Evolutionary conservation across 2,329 filamentous ascomycete genomes (phyloP), one percentile per base, ranked within the genome.

Genomic region (Truncatella angustata): DNA sequence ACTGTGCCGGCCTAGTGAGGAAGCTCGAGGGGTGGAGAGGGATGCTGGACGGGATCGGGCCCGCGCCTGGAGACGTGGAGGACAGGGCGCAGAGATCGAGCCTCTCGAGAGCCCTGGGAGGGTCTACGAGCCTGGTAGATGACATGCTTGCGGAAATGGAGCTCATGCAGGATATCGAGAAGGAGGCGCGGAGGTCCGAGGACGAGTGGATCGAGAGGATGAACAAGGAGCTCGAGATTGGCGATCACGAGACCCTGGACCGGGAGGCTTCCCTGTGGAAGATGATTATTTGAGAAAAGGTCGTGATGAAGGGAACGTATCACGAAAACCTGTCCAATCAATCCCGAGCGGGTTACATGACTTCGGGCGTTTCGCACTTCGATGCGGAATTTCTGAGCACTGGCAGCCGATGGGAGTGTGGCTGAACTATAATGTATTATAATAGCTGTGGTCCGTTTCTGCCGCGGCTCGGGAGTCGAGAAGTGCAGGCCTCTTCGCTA

Each of bases 91-190:
- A 36, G 20, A 53, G 37, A 39, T 63, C 65, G 4, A 63, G 65
- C 16, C 58, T 67, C 6, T 59, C 56, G 24, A 54, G 58, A 5
- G 60, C 62, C 21, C 56, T 68, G 16, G 39, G 26, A 18, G 64
- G 60, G 9, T 59, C 56, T 51, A 65, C 72, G 20, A 62, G 60
- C 14, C 65, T 88, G 40, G 74, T 86, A 11, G 63, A 70, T 44
- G 80, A 77, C 32, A 87, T 87, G 84, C 66, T 85, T 40, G 72
- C 70, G n/a, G 85, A 88, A 70, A 68, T 88, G 56, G 66, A 66
- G n/a, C 54, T 78, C 54, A 88, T 88, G 85, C 75, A 75, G 51
- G 74, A 77, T 60, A 79, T 88, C 51, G 82, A 86, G 67, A 70
- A 69, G 43, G 81, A 83, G 58, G 78, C 81, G 4, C 66, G 82